Evolutionary conservation across 805 yeast genomes (phyloP), one percentile per base, ranked within the genome.

Genomic region (Zygotorulaspora florentina): DNA sequence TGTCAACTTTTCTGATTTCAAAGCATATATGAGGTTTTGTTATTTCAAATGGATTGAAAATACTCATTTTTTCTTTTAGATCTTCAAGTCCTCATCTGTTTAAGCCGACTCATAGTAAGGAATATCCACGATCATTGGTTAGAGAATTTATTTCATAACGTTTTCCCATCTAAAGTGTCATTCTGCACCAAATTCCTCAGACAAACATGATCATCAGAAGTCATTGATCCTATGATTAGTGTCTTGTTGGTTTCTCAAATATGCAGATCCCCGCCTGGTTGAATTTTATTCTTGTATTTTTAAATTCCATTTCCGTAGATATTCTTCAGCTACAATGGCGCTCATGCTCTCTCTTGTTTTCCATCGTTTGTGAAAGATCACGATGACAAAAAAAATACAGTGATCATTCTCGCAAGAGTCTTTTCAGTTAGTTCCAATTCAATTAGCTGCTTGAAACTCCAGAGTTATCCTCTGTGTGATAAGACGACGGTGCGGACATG

Each of bases 11-110:
- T 29, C 15, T 8, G 6, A 8, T 5, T 29, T 29, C 9, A 13
- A 12, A 5, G 4, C 8, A 16, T 10, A 17, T 29, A 13, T 43
- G 33, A 33, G 46, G 38, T 35, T 55, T 56, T 5, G 59, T 31
- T 5, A 46, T 45, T 33, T 50, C 49, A 35, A 53, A 59, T 8
- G 61, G 62, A 28, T 59, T 57, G 4, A 62, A 59, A 20, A 56
- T 28, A 4, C 56, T 46, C 4, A 38, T 31, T 42, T 53, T 50
- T 15, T n/a, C n/a, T 45, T 51, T 2, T 57, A 44, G 13, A 56
- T 37, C 13, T 51, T 50, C 17, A 59, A 25, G 39, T 57, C 64
- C 27, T 57, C 63, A 26, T 55, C 36, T 2, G n/a, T 25, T 18
- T 12, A 11, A 3, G 36, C 25, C 3, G 30, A 9, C 8, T 47